Conservation (phyloP, 2,329 filamentous ascomycete genomes). For the Calcarisporium arbuscula region DNA sequence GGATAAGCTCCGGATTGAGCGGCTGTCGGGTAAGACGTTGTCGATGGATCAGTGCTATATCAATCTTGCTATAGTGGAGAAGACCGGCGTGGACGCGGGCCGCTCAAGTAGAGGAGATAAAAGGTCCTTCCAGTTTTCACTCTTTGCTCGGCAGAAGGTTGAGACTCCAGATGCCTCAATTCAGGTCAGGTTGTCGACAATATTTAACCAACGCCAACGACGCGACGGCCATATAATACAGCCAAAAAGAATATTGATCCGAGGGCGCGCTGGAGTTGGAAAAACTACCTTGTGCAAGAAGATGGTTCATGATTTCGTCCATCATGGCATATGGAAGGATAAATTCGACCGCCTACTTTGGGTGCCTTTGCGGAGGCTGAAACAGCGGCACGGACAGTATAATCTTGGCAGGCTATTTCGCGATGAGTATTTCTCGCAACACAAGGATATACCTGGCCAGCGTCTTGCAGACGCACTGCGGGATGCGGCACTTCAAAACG, state of each 20-base stretch:
- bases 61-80: slow-evolving; percentile 28
- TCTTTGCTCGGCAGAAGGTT: slow-evolving; percentile 20
- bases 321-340: neutral
- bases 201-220: slow-evolving; percentile 20
- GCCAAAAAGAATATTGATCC: slow-evolving; percentile 8
- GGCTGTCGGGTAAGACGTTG: slow-evolving; percentile 25
- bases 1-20: slow-evolving; percentile 21
- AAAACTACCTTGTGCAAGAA: slow-evolving; percentile 5
- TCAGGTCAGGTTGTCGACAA: slow-evolving; percentile 15
- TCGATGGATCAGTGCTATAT: slow-evolving; percentile 31
- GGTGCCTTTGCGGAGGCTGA: slow-evolving; percentile 30
- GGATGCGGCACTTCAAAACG: no score
- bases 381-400: slow-evolving; percentile 10
- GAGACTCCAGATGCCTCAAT: slow-evolving; percentile 14
- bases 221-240: slow-evolving; percentile 7
- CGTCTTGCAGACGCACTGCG: slow-evolving; percentile 13
- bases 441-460: no score
- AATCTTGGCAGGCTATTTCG: slow-evolving; percentile 17
- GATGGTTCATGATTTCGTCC: slow-evolving; percentile 1
- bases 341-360: slow-evolving; percentile 31
- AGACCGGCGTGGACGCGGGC: slow-evolving; percentile 14
- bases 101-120: no score
- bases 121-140: no score
- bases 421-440: slow-evolving; percentile 22
- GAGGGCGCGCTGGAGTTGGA: slow-evolving; percentile 2